Evolutionary conservation across 441 rosid species (phyloP), one percentile per base, ranked within the genome.

Genomic region (Manihot esculenta): DNA sequence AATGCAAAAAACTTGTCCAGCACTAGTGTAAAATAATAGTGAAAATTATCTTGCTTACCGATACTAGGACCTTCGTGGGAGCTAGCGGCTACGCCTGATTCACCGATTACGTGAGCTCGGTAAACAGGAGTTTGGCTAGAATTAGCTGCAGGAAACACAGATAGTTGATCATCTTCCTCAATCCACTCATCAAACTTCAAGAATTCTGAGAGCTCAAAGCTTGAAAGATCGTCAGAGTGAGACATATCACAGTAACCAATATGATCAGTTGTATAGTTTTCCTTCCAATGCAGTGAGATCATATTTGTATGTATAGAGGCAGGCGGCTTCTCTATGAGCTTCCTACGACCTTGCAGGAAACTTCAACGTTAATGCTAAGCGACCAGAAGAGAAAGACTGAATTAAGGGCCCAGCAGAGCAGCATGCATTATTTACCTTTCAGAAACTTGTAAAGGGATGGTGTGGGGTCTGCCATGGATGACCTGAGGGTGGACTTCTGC

Each of bases 121-220:
- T 84, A 72, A 65, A 75, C 77, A 20, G 82, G 87, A 62, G 55
- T 70, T 14, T 62, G 66, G 35, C 41, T 35, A 51, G 77, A 67
- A 76, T n/a, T n/a, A n/a, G n/a, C n/a, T n/a, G 35, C 85, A 0
- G 86, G 71, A 68, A 75, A 65, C 20, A 62, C 60, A 62, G 41
- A 35, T 1, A 78, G 69, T 23, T 83, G 88, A 75, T 85, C 78
- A 17, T 82, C 88, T 41, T 86, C 89, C 35, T 68, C 60, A 1
- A 72, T 38, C 96, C 90, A 86, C 62, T 80, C 88, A 45, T 84
- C 92, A 35, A 85, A 78, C 53, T 71, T 67, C n/a, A 83, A 69
- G 71, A 82, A 78, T 14, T 88, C 94, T 1, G 87, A 71, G 21
- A 87, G 53, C 73, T 89, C 88, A 54, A 88, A 87, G 62, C 68